Evolutionary conservation across 345 rosid genomes (phyloP).

Genomic region (Brassica incana): DNA sequence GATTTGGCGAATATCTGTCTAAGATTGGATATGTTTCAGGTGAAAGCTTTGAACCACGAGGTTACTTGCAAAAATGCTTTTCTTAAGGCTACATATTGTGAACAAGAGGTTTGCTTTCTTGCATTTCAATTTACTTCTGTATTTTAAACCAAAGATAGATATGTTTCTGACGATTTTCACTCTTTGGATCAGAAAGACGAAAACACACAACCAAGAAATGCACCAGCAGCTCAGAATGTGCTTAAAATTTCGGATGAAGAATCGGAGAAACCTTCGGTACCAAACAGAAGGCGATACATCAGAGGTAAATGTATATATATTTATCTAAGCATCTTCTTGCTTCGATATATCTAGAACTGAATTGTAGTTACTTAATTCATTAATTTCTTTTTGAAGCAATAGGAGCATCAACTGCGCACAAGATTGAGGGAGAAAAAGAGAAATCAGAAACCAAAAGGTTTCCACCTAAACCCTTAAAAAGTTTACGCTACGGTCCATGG

Average conservation of each 20-base stretch:
- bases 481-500: not conserved
- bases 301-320: conserved; percentile 31
- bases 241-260: not conserved
- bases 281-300: conserved; percentile 20
- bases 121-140: not conserved
- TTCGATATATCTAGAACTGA: not conserved
- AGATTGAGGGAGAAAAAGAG: conserved; percentile 46
- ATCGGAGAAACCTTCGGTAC: not conserved
- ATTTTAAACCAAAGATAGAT: not conserved
- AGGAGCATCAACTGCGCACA: conserved; percentile 45
- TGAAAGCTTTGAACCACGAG: conserved; percentile 32
- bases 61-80: conserved; percentile 29
- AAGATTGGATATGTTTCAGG: conserved; percentile 16
- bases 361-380: not conserved
- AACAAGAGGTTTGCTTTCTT: conserved; percentile 28
- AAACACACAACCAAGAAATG: conserved; percentile 22
- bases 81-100: conserved; percentile 17
- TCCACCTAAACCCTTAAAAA: not conserved
- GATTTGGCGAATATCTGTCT: not conserved
- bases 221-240: not conserved
- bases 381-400: conserved; percentile 44
- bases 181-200: not conserved
- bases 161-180: conserved; percentile 3
- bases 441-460: conserved; percentile 63
- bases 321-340: not conserved